Evolutionary conservation across 192 early-diverging fungal species (phyloP), one percentile per base, ranked within the genome.

Genomic region (Oehlia diaphana): DNA sequence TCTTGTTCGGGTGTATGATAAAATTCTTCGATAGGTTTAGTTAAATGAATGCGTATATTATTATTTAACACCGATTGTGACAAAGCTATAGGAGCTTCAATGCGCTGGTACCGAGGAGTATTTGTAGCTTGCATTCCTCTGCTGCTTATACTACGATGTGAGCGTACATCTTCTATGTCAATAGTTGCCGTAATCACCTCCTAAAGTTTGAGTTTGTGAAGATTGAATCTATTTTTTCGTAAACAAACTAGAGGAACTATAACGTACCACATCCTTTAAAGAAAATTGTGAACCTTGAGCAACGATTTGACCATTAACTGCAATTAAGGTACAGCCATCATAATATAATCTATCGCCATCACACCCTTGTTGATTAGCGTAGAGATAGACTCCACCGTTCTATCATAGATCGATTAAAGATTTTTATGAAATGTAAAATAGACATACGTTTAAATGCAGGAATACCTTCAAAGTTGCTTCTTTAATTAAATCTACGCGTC

Each of bases 271-370:
- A 87, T 99, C 98, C 16, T 89, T 86, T 6, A 99, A 84, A 0
- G 94, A 95, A 74, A 99, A 99, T 86, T 99, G 98, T 6, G 91
- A 88, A 64, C 95, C 93, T 84, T 96, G 94, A 12, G 93, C 95
- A 7, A 99, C 86, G 8, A 98, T 87, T 28, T 91, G 83, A 49
- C 97, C 97, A 81, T 99, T 99, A 26, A 95, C 88, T 21, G 93
- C 83, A 80, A 99, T 94, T 88, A 99, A 86, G 0, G 94, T 89
- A 62, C 93, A 93, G 16, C 97, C 98, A 77, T 99, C 98, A 73
- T 98, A 99, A 86, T 99, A 99, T 31, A 98, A 85, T 26, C 98
- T 92, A 82, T 99, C 98, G 37, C 96, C 98, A 78, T 99, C 98
- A 79, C 98, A 99, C 1, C 98, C 98, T 82, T 94, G 90, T 80